Base-by-base conservation (phyloP, 2,329 filamentous ascomycete genomes). In the Penicillium sp. region DNA sequence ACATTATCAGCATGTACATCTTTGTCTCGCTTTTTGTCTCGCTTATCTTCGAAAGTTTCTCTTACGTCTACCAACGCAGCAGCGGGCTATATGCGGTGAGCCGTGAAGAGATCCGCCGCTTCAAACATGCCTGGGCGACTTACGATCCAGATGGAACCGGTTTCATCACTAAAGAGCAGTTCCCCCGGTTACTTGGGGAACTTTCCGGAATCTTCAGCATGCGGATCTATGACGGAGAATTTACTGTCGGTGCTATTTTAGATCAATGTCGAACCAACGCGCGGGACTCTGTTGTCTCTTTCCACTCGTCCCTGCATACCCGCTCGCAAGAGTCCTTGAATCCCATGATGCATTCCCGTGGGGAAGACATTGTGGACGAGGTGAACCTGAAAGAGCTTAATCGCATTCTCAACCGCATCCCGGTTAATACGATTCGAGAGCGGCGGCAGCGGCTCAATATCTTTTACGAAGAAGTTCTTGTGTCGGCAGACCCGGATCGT, bases 1-100 rank as follows among this genome's bases (percentile, higher is more conserved):
- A 99, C 79, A 93, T 99, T 68, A 84, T 99, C 76, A 98, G 93
- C 89, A 99, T 99, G 95, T 99, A 99, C 78, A 96, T 99, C 69
- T 99, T 99, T 70, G 93, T 98, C 71, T 97, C 93, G 70, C 79
- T 99, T 71, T 99, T 99, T 74, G 93, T 99, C 57, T 99, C 95
- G 49, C 87, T 99, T 73, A 99, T 99, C 66, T 99, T 96, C 78
- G 95, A 99, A 79, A 98, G 93, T 76, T 99, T 99, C 82, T 96
- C 92, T 73, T 99, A 99, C 70, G 95, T 99, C 62, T 99, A 98
- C 73, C 96, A 99, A 78, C 87, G 92, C 61, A 97, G 93, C 59
- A 96, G 90, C 69, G 91, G 92, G n/a, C 83, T 97, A 66, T 91
- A 90, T 6, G 89, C 90, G 59, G 89, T 99, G 67, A 96, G 91